phyloP scores from a whole-genome alignment of 768 basidiomycete species.

The Mycena leptocephala region DNA sequence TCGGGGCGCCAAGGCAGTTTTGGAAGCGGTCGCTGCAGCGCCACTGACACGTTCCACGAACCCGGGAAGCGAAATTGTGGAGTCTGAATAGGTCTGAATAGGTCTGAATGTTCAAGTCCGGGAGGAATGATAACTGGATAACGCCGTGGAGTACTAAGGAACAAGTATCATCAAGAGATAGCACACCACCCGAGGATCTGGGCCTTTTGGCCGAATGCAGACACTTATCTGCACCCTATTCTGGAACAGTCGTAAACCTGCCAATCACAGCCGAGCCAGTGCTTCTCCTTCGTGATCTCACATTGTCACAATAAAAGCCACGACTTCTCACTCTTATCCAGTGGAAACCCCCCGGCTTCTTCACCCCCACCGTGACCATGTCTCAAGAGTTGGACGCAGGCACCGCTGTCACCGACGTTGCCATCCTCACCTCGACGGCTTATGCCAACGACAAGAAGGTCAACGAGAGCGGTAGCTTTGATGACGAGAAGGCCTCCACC shows the following conservation, averaged over 20 bases:
- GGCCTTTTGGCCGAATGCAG: too few species aligned
- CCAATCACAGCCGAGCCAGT: neutral
- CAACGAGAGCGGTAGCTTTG: conserved; percentile 21
- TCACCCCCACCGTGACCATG: conserved; percentile 14
- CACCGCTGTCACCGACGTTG: conserved; percentile 15
- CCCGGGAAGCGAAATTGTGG: neutral
- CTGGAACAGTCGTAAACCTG: neutral
- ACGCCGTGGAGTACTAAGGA: too few species aligned
- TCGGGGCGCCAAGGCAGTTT: too few species aligned
- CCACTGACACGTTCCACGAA: too few species aligned
- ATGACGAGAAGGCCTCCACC: conserved; percentile 26
- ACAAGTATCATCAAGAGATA: too few species aligned
- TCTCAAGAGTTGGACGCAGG: conserved; percentile 27
- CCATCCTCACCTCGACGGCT: conserved; percentile 19
- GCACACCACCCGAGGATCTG: too few species aligned
- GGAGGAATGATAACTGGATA: too few species aligned
- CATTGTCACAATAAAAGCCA: conserved; percentile 6
- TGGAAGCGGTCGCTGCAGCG: too few species aligned
- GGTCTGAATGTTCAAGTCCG: too few species aligned
- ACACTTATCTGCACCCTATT: neutral
- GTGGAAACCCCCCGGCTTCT: neutral
- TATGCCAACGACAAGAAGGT: conserved; percentile 24
- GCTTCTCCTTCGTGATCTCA: neutral
- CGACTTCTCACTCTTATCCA: neutral
- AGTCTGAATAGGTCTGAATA: too few species aligned